Percentiles rank a stretch among this genome's conserved stretches.
phyloP scores from a whole-genome alignment of 352 stramenopile species.

The Pythium plurisporium region DNA sequence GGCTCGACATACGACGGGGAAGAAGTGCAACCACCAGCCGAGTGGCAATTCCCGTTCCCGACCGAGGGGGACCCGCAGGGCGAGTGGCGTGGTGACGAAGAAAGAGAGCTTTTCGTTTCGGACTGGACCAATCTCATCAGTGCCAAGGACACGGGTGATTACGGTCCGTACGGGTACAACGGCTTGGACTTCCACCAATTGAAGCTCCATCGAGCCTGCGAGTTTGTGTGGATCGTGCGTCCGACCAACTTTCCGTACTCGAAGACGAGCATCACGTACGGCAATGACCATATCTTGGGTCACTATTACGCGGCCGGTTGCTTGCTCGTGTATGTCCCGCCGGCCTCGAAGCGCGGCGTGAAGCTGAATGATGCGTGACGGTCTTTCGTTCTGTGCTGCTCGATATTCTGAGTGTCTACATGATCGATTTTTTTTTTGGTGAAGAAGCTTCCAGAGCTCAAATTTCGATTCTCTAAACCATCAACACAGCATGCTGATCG shows the following conservation, averaged over 20 bases:
- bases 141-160: background rate
- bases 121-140: background rate
- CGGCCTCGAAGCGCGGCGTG: background rate
- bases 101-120: background rate
- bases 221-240: constrained; percentile 1
- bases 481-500: no score
- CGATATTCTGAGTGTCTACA: no score
- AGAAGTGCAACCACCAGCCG: background rate
- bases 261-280: background rate
- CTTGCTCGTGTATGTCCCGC: constrained; percentile 3
- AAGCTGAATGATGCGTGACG: no score
- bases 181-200: background rate
- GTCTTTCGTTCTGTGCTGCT: no score
- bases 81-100: background rate
- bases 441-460: no score
- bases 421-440: no score
- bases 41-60: background rate
- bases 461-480: no score
- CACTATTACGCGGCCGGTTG: constrained; percentile 6
- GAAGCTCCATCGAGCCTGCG: background rate
- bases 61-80: background rate
- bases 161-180: no score
- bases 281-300: background rate
- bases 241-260: background rate
- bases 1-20: no score